These are phyloP conservation scores for Aspergillus nanangensis DNA, from an alignment of 495 filamentous ascomycete species.

Conservation along the genomic window DNA sequence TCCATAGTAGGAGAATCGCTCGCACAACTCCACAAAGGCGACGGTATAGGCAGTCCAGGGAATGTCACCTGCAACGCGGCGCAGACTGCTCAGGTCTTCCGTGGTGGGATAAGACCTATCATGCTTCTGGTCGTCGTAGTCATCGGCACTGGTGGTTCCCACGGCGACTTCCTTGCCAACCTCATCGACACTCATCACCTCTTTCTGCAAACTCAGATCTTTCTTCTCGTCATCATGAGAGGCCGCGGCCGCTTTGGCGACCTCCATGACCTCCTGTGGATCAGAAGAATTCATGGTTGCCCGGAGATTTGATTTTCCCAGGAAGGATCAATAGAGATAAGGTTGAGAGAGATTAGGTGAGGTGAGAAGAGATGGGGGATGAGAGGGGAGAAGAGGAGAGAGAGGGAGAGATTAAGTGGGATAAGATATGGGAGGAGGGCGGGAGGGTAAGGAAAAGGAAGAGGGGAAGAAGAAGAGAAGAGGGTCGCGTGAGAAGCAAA, in stretches of 20 bases:
- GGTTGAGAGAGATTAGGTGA: neutral
- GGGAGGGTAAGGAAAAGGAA: neutral
- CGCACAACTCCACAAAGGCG: constrained; percentile 71
- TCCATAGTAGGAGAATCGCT: constrained; percentile 78
- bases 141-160: constrained; percentile 2
- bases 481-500: neutral
- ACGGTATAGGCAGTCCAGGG: constrained; percentile 64
- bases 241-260: constrained; percentile 20
- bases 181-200: constrained; percentile 11
- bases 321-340: neutral
- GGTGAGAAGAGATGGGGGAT: neutral
- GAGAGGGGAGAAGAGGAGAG: neutral
- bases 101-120: constrained; percentile 53
- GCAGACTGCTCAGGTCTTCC: constrained; percentile 55
- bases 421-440: neutral
- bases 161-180: constrained; percentile 11
- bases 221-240: constrained; percentile 21
- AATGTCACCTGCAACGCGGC: constrained; percentile 60
- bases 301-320: neutral
- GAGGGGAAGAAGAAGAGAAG: neutral
- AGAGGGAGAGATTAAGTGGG: neutral
- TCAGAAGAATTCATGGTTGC: constrained; percentile 29
- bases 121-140: too few relatives aligned
- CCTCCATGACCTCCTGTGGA: constrained; percentile 23
- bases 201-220: constrained; percentile 2